These are phyloP conservation scores for Calonectria pseudoturangicola DNA, from an alignment of 2,329 filamentous ascomycete genomes.

Conservation along the genomic window DNA sequence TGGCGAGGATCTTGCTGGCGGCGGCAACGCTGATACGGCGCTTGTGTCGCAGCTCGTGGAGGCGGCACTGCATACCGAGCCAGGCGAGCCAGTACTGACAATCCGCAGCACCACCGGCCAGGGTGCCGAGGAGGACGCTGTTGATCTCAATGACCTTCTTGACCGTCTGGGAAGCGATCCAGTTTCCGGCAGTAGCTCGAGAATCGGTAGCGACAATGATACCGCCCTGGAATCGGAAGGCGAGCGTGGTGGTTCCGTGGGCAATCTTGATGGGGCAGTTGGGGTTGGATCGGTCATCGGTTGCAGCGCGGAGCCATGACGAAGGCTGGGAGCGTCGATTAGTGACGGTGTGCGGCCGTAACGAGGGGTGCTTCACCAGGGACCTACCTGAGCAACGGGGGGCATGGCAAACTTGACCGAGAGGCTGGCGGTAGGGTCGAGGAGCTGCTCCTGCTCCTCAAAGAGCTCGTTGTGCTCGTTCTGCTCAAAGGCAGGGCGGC, in stretches of 20 bases:
- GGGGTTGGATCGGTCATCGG: conserved; percentile 97
- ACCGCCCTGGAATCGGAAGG: conserved; percentile 97
- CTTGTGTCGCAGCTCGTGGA: conserved; percentile 99
- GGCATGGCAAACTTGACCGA: conserved; percentile 97
- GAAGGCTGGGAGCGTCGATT: conserved; percentile 76
- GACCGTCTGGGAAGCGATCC: conserved; percentile 99
- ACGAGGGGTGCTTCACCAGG: conserved; percentile 16
- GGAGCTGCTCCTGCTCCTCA: conserved; percentile 82
- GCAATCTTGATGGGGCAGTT: conserved; percentile 99
- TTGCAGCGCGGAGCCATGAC: conserved; percentile 96
- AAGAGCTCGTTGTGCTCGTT: conserved; percentile 83
- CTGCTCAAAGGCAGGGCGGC: conserved; percentile 82
- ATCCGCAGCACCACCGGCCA: conserved; percentile 98
- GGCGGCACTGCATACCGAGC: conserved; percentile 98
- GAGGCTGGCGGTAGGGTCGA: conserved; percentile 83
- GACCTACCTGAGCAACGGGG: conserved; percentile 88
- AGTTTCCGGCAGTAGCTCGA: conserved; percentile 96
- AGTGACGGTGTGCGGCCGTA: conserved; percentile 30
- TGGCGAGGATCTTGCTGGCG: conserved; percentile 98
- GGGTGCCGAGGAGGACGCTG: conserved; percentile 93
- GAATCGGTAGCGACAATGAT: conserved; percentile 99
- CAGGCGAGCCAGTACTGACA: conserved; percentile 99
- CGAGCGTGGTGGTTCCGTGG: conserved; percentile 97
- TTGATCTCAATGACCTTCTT: conserved; percentile 99
- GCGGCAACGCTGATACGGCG: conserved; percentile 98